Evolutionary conservation across 192 early-diverging fungal genomes (phyloP), one percentile per base, ranked within the genome.

Genomic region (Podila epicladia): DNA sequence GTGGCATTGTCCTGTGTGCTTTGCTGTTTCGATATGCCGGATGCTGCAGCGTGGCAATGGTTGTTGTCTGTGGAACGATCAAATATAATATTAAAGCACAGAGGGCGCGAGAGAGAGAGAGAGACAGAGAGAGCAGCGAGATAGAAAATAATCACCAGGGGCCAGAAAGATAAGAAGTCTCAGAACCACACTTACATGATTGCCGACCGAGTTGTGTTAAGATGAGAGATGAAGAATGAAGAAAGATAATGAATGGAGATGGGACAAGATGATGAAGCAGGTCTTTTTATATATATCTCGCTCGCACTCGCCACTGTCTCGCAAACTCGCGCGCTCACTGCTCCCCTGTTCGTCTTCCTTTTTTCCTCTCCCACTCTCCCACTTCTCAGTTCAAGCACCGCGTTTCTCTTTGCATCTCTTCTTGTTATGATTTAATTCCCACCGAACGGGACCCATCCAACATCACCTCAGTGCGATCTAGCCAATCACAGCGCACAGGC

Each of bases 211-310:
- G 20, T 24, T 55, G 24, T 55, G 53, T n/a, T 24, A 24, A 26
- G 62, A 73, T 57, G 63, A 72, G 41, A 19, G 22, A 38, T 33
- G 57, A 37, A 12, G 33, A 22, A 55, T 28, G 49, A 41, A 71
- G 49, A 29, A 65, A 51, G 31, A 61, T 35, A 37, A 64, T 45
- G 28, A 65, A 12, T 37, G 24, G n/a, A 55, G 53, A 53, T 53
- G 50, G n/a, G n/a, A 1, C 19, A 53, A 53, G 50, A 55, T 55
- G 53, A 55, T 26, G 26, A 33, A 4, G 59, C 9, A 17, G 59
- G 7, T 13, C 28, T 28, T 32, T 26, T 61, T 13, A 15, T 45
- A 9, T 45, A 45, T 17, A 45, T 45, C 38, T 41, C 33, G 6
- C 38, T 41, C 15, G 41, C 41, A 45, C 41, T 45, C 41, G 41